Evolutionary conservation across 352 stramenopile species (phyloP), one percentile per base, ranked within the genome.

Genomic region (Phytophthora sp.): DNA sequence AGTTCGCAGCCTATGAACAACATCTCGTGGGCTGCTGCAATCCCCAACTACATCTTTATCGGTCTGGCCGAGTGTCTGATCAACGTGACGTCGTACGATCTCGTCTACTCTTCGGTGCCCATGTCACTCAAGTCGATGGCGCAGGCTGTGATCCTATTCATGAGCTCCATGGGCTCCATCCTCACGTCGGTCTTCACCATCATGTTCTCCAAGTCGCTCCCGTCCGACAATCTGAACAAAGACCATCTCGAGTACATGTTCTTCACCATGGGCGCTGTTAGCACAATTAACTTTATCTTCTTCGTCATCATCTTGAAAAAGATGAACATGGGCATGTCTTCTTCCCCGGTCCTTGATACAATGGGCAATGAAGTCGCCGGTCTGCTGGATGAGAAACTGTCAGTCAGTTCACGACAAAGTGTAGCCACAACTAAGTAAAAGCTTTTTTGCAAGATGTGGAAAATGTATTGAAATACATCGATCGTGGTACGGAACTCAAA

Each of bases 11-110:
- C 74, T 9, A 88, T 89, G 82, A 87, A 88, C 72, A 16, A 88
- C 30, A 82, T 90, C 7, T 73, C 65, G 13, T 90, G 82, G 82
- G 69, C 41, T 2, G 66, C 66, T 0, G 79, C 77, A 9, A 73
- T 88, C 33, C 77, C 70, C 7, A 82, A 85, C 57, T 90, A 90
- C 54, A 52, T 89, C 4, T 77, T 90, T 46, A 73, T 89, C 26
- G 82, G 54, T 27, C 53, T 90, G 1, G 79, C 73, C 20, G 76
- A 89, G 52, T 86, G 74, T 57, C 47, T 90, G 39, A 82, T 89
- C 66, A 88, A 88, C 63, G 78, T 90, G 6, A 86, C 82, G 15
- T 42, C 76, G 0, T 89, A 79, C 67, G 82, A 89, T 13, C 63
- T 89, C 7, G 81, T 85, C 58, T 90, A 91, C 77, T 78, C 69